phyloP scores from a whole-genome alignment of 208 protist genomes.

The Trypanosomatidae sp. region DNA sequence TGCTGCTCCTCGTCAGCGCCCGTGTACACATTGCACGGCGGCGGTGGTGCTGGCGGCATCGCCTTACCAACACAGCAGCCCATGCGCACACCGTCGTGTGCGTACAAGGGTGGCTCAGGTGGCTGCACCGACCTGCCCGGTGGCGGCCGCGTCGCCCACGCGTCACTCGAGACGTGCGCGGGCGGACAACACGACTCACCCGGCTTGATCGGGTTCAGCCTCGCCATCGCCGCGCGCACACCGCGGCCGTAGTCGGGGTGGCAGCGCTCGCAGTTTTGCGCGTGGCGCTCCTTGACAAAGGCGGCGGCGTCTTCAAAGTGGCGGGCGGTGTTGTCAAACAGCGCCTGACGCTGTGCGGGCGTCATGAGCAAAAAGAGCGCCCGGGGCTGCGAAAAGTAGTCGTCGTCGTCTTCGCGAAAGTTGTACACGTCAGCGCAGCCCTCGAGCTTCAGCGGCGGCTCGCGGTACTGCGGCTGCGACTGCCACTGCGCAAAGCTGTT shows the following conservation, averaged over 20 bases:
- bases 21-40: too few species aligned
- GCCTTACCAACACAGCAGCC: too few species aligned
- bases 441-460: neutral
- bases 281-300: slow-evolving; percentile 1
- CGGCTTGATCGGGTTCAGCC: too few species aligned
- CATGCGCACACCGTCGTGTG: too few species aligned
- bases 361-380: slow-evolving; percentile 4
- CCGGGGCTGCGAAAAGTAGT: slow-evolving; percentile 1
- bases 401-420: slow-evolving; percentile 2
- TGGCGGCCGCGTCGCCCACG: too few species aligned
- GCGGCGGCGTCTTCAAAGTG: neutral
- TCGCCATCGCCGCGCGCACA: slow-evolving; percentile 1
- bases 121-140: too few species aligned
- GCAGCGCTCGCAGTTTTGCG: neutral
- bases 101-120: too few species aligned
- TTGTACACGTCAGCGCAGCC: neutral
- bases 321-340: slow-evolving; percentile 4
- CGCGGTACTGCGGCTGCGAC: neutral
- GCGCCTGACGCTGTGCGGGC: neutral
- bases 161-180: too few species aligned
- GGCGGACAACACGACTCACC: too few species aligned
- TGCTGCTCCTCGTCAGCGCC: too few species aligned
- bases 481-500: slow-evolving; percentile 14
- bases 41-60: too few species aligned
- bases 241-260: slow-evolving; percentile 2